Conservation (phyloP, 306 rosid genomes). For the Prunus mira region DNA sequence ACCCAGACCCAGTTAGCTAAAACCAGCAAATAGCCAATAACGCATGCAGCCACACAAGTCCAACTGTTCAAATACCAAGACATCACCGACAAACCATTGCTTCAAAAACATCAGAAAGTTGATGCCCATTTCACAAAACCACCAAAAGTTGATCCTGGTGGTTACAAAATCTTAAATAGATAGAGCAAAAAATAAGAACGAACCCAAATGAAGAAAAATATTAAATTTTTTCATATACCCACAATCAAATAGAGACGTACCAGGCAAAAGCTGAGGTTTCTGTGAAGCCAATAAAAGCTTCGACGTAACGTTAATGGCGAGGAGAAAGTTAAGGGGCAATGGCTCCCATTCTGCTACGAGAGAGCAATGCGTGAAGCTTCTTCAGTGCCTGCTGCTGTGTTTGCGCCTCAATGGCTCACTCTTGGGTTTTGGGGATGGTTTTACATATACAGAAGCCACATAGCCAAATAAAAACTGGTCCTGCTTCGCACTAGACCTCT, state of each 20-base stretch:
- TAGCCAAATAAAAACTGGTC: background rate
- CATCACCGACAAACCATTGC: slow-evolving; percentile 22
- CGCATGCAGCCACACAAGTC: slow-evolving; percentile 26
- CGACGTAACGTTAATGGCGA: slow-evolving; percentile 7
- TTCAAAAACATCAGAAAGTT: slow-evolving; percentile 6
- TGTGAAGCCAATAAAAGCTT: background rate
- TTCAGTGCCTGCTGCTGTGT: background rate
- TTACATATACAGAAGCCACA: background rate
- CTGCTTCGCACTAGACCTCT: background rate
- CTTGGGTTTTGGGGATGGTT: slow-evolving; percentile 5
- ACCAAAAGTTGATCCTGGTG: slow-evolving; percentile 1
- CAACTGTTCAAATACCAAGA: slow-evolving; percentile 24
- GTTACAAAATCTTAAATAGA: background rate
- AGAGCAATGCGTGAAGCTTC: background rate
- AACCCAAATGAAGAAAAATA: slow-evolving; percentile 6
- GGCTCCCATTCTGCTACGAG: background rate
- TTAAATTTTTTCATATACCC: background rate
- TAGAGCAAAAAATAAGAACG: background rate
- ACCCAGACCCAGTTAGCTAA: background rate
- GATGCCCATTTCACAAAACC: slow-evolving; percentile 20
- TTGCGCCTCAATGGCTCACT: background rate
- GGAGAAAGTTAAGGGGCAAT: background rate
- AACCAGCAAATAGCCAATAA: slow-evolving; percentile 5
- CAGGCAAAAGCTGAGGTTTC: slow-evolving; percentile 7
- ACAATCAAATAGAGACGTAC: slow-evolving; percentile 19